Evolutionary conservation across 2,329 filamentous ascomycete genomes (phyloP), one percentile per base, ranked within the genome.

Genomic region (Emergomyces orientalis): DNA sequence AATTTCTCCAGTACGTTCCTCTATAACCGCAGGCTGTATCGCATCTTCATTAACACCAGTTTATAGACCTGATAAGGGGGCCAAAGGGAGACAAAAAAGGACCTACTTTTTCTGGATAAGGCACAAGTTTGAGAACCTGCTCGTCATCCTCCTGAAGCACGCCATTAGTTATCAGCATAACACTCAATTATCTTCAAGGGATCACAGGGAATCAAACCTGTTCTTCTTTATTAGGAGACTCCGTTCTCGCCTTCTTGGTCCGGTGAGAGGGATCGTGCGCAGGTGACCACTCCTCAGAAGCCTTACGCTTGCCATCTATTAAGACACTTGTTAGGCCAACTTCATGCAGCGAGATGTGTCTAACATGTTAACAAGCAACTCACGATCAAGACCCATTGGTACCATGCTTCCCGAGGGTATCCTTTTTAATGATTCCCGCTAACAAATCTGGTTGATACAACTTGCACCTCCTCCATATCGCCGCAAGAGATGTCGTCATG

Each of bases 1-100:
- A 69, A 99, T 97, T 67, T 96, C 90, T 71, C 92, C 91, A 72
- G 88, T 89, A 70, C 91, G 88, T 77, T 99, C 94, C 78, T 99
- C 94, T 67, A 95, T 83, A 4, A 96, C 93, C 9, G 92, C 93
- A 6, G 91, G 89, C 86, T 90, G 17, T 17, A 66, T 60, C 39
- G 11, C 45, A 60, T 39, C 49, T 47, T 49, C 64, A 65, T 75
- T 67, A 76, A 71, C 67, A 63, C 64, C 39, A 62, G 60, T 34
- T 51, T 41, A 61, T 37, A 63, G 57, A 54, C 14, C 45, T 57
- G 58, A 25, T 3, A 37, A 30, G 8, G 13, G 30, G 39, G 47
- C 34, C 6, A 41, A 27, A 34, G 41, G 57, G 57, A 25, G 57
- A 6, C 27, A n/a, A 47, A 37, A 32, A 34, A n/a, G 19, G 45